These are phyloP conservation scores for Globisporangium canariense DNA, from an alignment of 352 stramenopile genomes.

Conservation along the genomic window DNA sequence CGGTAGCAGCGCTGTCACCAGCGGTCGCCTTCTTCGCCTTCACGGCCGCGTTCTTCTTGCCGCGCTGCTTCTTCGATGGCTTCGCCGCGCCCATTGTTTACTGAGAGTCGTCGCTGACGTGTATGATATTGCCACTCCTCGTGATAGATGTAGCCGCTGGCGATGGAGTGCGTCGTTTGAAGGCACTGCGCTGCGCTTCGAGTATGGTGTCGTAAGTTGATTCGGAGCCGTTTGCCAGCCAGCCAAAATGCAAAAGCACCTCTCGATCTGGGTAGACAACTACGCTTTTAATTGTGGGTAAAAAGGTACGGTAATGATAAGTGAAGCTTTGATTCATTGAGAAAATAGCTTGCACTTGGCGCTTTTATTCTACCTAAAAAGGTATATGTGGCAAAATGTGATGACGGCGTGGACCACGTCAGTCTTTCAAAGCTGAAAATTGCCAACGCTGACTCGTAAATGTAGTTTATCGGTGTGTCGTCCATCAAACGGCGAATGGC, in stretches of 20 bases:
- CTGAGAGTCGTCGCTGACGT: neutral
- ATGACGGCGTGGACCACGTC: neutral
- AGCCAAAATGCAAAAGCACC: conserved; percentile 9
- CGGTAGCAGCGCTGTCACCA: conserved; percentile 6
- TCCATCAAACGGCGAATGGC: neutral
- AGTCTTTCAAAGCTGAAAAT: neutral
- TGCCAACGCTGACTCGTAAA: neutral
- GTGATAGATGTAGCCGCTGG: neutral
- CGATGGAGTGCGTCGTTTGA: conserved; percentile 1
- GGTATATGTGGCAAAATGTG: neutral
- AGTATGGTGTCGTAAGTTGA: neutral
- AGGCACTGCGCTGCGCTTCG: neutral
- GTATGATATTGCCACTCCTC: too few species aligned
- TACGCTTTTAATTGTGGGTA: neutral
- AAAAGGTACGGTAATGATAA: neutral
- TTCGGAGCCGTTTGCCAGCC: conserved; percentile 4
- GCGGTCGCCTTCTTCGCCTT: conserved; percentile 22
- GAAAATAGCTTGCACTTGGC: too few species aligned
- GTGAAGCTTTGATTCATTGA: too few species aligned
- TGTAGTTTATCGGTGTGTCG: neutral
- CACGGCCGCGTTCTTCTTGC: conserved; percentile 51
- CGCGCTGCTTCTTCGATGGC: conserved; percentile 77
- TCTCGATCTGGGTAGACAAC: neutral
- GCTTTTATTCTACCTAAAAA: neutral
- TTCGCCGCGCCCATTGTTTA: conserved; percentile 44